phyloP scores from a whole-genome alignment of 2,329 filamentous ascomycete species.

The Clonostachys solani region DNA sequence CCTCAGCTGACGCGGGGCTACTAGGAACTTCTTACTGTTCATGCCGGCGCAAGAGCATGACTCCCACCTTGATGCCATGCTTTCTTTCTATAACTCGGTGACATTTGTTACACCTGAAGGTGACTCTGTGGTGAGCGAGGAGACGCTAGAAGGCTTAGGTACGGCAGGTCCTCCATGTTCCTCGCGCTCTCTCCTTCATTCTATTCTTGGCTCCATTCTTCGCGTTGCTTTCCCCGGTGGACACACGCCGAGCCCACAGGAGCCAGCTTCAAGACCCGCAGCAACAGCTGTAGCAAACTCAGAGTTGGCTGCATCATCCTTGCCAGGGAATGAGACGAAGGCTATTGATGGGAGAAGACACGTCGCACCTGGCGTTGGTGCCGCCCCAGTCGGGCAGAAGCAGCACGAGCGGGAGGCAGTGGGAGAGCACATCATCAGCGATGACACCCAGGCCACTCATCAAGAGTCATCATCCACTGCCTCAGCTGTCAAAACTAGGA shows the following conservation, averaged over 20 bases:
- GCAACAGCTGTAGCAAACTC: background rate
- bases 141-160: slow-evolving; percentile 92
- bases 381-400: background rate
- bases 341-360: background rate
- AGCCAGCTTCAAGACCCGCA: slow-evolving; percentile 8
- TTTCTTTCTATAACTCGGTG: slow-evolving; percentile 88
- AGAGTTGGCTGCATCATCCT: background rate
- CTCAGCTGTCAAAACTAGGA: slow-evolving; percentile 23
- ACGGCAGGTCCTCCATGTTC: slow-evolving; percentile 52
- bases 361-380: background rate
- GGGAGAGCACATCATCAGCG: slow-evolving; percentile 18
- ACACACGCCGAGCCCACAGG: slow-evolving; percentile 17
- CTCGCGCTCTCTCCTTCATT: slow-evolving; percentile 55
- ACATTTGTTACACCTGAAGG: slow-evolving; percentile 90
- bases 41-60: slow-evolving; percentile 62
- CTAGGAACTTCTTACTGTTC: slow-evolving; percentile 89
- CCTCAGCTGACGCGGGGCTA: slow-evolving; percentile 12
- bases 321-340: background rate
- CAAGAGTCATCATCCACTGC: slow-evolving; percentile 24
- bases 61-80: slow-evolving; percentile 72
- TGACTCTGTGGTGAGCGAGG: slow-evolving; percentile 87
- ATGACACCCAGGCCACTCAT: slow-evolving; percentile 7
- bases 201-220: slow-evolving; percentile 73
- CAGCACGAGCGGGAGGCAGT: background rate
- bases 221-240: slow-evolving; percentile 54